Evolutionary conservation across 768 basidiomycete species (phyloP), one percentile per base, ranked within the genome.

Genomic region (Sporobolomyces pararoseus): DNA sequence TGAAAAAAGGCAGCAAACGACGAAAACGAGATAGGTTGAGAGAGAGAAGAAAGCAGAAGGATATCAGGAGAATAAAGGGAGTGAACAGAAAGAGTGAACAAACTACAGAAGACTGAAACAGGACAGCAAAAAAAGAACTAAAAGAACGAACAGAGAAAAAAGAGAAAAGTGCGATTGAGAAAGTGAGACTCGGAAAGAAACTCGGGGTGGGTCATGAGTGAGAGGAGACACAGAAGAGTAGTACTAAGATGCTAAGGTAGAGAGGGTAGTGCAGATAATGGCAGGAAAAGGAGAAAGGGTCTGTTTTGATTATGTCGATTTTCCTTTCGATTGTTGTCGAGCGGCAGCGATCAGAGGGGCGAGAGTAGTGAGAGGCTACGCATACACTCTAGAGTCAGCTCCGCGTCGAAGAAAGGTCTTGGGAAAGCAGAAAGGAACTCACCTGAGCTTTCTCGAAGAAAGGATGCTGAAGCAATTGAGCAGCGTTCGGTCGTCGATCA

Each of bases 401-500:
- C 27, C 29, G 25, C 12, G 1, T 19, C 4, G 14, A 23, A 21
- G 14, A 23, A 17, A 42, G 27, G 60, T 42, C 14, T 25, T 19
- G 23, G 23, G 25, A 42, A 37, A 16, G 25, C 39, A 47, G 5
- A 32, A 46, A 23, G 29, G n/a, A 21, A 61, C 63, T 37, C 23
- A 65, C 68, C 81, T 96, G 93, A 4, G 88, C 87, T 39, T 88
- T 81, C 49, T 39, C 34, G 52, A 76, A 66, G 25, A 64, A 65
- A 77, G 85, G 69, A 71, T 92, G 91, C 80, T 86, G 83, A 51
- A 96, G 81, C 31, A 96, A 82, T 76, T 88, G 85, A 2, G 87
- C 87, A 3, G 94, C 93, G 58, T 85, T 88, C 0, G 93, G 95
- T 66, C 96, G 84, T 81, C 90, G 92, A 78, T 98, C 94, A 19